phyloP scores from a whole-genome alignment of 495 filamentous ascomycete species.

The Penicillium macrosclerotiorum region DNA sequence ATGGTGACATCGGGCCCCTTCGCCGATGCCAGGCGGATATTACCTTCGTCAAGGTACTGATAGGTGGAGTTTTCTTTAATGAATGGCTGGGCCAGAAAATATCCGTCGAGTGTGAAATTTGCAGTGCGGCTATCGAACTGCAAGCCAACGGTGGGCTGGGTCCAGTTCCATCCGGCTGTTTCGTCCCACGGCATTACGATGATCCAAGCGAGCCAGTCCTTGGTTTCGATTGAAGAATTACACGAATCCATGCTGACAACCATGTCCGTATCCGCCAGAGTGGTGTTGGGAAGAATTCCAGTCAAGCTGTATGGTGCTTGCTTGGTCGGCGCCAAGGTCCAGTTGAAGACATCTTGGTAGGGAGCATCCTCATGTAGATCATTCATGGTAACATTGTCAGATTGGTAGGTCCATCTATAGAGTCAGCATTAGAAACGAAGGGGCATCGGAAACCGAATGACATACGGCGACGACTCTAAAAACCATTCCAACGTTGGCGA shows the following conservation, averaged over 20 bases:
- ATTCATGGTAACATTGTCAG: not conserved
- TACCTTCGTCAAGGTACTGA: too few relatives aligned
- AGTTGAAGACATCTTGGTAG: constrained; percentile 8
- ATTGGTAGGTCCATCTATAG: constrained; percentile 1
- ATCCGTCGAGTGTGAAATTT: constrained; percentile 14
- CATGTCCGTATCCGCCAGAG: not conserved
- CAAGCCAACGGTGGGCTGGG: not conserved
- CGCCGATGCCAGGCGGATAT: not conserved
- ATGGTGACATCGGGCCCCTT: constrained; percentile 4
- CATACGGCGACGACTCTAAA: constrained; percentile 4
- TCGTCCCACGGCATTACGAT: not conserved
- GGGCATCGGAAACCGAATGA: not conserved
- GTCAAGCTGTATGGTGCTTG: constrained; percentile 5
- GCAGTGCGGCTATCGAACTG: constrained; percentile 12
- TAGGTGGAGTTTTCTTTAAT: too few relatives aligned
- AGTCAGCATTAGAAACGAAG: too few relatives aligned
- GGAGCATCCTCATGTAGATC: not conserved
- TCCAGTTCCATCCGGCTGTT: constrained; percentile 8
- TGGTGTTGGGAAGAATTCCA: not conserved
- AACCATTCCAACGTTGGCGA: constrained; percentile 1
- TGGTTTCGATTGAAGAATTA: not conserved
- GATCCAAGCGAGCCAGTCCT: not conserved
- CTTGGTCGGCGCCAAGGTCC: not conserved
- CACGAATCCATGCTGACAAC: constrained; percentile 3
- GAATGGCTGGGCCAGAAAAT: too few relatives aligned